These are phyloP conservation scores for Claviceps humidiphila DNA, from an alignment of 2,329 filamentous ascomycete genomes.

Conservation along the genomic window DNA sequence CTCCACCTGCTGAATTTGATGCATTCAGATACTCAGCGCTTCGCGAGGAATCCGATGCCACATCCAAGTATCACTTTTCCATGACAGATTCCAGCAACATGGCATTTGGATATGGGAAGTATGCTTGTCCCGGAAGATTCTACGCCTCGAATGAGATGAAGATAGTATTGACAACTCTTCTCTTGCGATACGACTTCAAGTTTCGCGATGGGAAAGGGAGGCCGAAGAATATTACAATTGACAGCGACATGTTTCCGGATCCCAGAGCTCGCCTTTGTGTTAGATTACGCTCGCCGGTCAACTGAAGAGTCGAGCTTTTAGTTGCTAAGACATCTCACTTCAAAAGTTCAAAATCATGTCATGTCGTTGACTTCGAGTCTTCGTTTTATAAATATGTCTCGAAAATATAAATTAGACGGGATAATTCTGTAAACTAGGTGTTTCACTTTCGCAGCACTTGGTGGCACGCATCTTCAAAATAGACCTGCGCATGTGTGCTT, in stretches of 20 bases:
- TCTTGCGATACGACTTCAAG: constrained; percentile 36
- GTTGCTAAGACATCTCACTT: neutral
- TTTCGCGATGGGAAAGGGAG: neutral
- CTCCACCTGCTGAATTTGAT: constrained; percentile 23
- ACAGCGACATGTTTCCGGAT: constrained; percentile 1
- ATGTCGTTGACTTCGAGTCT: no score
- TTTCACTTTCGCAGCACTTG: no score
- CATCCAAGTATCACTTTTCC: constrained; percentile 26
- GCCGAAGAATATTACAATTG: neutral
- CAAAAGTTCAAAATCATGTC: no score
- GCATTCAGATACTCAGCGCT: constrained; percentile 30
- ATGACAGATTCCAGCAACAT: constrained; percentile 33
- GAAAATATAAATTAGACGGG: no score
- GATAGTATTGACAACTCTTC: constrained; percentile 32
- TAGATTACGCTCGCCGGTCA: neutral
- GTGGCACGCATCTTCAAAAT: no score
- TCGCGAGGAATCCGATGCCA: constrained; percentile 20
- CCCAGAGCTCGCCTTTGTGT: neutral
- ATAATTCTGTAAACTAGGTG: no score
- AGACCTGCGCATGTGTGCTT: no score
- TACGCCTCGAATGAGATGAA: constrained; percentile 38
- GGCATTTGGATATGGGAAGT: constrained; percentile 38
- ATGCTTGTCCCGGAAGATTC: constrained; percentile 24
- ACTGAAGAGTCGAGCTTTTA: neutral
- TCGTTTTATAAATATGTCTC: no score